Evolutionary conservation across 75 land plant genomes (phyloP).

Genomic region (Sequoiadendron giganteum): DNA sequence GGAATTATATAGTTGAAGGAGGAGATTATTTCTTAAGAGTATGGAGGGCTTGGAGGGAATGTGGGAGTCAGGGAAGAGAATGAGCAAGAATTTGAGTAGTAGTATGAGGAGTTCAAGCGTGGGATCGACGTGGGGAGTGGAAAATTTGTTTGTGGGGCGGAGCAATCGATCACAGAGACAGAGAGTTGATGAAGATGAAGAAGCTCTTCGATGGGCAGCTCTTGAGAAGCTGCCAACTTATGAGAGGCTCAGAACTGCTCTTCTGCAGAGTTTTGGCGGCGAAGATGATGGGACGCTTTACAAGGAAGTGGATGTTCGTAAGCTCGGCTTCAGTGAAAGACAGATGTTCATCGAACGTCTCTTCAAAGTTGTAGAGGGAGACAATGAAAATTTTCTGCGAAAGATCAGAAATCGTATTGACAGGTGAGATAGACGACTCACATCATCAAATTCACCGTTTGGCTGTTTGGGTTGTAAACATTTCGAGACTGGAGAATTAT

Average conservation of each 20-base stretch:
- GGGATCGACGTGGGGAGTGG: constrained; percentile 43
- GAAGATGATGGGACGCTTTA: constrained; percentile 22
- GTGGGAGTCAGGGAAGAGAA: constrained; percentile 8
- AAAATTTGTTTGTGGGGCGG: constrained; percentile 12
- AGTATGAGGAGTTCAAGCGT: constrained; percentile 39
- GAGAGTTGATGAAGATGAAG: constrained; percentile 59
- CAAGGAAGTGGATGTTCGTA: constrained; percentile 64
- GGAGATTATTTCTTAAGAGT: background rate
- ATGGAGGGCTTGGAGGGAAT: background rate
- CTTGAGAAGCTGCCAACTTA: constrained; percentile 78
- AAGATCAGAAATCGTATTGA: constrained; percentile 69
- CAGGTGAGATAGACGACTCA: constrained; percentile 33
- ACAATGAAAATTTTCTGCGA: constrained; percentile 70
- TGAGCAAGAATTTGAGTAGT: constrained; percentile 9
- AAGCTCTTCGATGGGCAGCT: constrained; percentile 79
- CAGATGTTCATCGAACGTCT: constrained; percentile 67
- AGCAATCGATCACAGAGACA: background rate
- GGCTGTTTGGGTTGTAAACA: background rate
- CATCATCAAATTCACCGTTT: background rate
- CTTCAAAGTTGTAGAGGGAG: constrained; percentile 77
- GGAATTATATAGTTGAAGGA: no score
- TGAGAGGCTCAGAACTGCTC: constrained; percentile 53
- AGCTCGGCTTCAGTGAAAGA: constrained; percentile 45
- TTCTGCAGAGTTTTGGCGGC: constrained; percentile 30
- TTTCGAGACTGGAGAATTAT: no score